phyloP scores from a whole-genome alignment of 2,329 filamentous ascomycete genomes.

The Fusarium dlaminii region DNA sequence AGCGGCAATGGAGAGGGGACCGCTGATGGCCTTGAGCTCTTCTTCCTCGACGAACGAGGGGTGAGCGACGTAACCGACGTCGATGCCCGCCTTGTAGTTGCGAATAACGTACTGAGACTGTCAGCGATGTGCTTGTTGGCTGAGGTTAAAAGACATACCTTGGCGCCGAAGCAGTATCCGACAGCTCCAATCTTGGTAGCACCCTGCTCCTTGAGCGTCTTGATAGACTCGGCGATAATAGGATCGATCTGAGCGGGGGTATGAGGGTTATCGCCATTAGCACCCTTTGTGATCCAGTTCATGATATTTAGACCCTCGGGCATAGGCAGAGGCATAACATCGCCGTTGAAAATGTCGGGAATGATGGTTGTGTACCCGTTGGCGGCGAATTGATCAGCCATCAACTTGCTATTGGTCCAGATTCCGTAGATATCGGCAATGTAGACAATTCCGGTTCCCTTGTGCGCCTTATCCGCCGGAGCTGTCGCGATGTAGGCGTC shows the following conservation, averaged over 20 bases:
- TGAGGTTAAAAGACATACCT: slow-evolving; percentile 53
- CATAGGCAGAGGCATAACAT: slow-evolving; percentile 42
- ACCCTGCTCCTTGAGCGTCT: slow-evolving; percentile 64
- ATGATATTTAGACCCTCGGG: slow-evolving; percentile 45
- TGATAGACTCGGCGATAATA: slow-evolving; percentile 53
- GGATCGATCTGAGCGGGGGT: slow-evolving; percentile 46
- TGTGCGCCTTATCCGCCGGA: slow-evolving; percentile 39
- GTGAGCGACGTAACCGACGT: slow-evolving; percentile 71
- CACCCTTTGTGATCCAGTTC: slow-evolving; percentile 52
- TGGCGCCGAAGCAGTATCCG: slow-evolving; percentile 74
- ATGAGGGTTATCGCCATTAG: slow-evolving; percentile 59
- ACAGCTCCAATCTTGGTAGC: slow-evolving; percentile 63
- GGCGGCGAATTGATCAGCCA: slow-evolving; percentile 53
- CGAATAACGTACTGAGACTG: slow-evolving; percentile 70
- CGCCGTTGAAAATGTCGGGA: slow-evolving; percentile 52
- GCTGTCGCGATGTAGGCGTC: slow-evolving; percentile 63
- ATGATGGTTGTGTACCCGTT: slow-evolving; percentile 52
- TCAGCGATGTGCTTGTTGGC: neutral
- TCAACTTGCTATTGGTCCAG: slow-evolving; percentile 52
- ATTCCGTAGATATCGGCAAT: slow-evolving; percentile 52
- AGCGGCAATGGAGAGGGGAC: slow-evolving; percentile 69
- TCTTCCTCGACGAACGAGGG: slow-evolving; percentile 68
- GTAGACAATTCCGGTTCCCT: slow-evolving; percentile 47
- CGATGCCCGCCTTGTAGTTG: slow-evolving; percentile 65
- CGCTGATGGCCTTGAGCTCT: slow-evolving; percentile 66